Evolutionary conservation across 495 filamentous ascomycete species (phyloP).

Genomic region (Friedmanniomyces endolithicus): DNA sequence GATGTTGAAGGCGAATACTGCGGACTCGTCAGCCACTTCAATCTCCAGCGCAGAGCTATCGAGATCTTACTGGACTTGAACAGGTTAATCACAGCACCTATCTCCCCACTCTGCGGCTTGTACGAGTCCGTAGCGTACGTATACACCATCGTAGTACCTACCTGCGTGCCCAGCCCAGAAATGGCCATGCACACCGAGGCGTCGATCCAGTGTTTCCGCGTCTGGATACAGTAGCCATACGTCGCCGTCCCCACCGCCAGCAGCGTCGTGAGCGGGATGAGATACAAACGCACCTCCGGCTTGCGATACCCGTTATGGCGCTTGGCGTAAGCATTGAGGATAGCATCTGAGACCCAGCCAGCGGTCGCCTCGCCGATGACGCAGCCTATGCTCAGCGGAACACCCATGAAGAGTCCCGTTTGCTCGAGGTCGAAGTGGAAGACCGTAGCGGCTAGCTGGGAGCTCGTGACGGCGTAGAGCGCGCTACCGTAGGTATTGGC

Average conservation of each 20-base stretch:
- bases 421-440: constrained; percentile 24
- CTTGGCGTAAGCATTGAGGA: constrained; percentile 13
- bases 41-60: too few species aligned
- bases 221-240: constrained; percentile 26
- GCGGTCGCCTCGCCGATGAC: constrained; percentile 20
- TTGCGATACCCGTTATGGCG: constrained; percentile 14
- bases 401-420: constrained; percentile 17
- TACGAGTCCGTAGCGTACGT: constrained; percentile 33
- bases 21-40: neutral
- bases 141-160: constrained; percentile 26
- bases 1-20: constrained; percentile 20
- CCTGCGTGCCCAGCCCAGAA: constrained; percentile 29
- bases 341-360: constrained; percentile 10
- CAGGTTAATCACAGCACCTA: constrained; percentile 15
- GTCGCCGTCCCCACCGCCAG: constrained; percentile 23
- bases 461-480: constrained; percentile 22
- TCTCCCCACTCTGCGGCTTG: constrained; percentile 24
- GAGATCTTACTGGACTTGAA: constrained; percentile 3
- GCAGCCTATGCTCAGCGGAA: constrained; percentile 18
- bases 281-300: constrained; percentile 24
- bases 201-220: constrained; percentile 25
- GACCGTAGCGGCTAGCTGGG: constrained; percentile 18
- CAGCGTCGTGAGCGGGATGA: constrained; percentile 19
- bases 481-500: constrained; percentile 22
- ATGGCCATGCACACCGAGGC: constrained; percentile 28